Conservation (phyloP, 2,329 filamentous ascomycete species). For the Sporothrix euskadiensis region DNA sequence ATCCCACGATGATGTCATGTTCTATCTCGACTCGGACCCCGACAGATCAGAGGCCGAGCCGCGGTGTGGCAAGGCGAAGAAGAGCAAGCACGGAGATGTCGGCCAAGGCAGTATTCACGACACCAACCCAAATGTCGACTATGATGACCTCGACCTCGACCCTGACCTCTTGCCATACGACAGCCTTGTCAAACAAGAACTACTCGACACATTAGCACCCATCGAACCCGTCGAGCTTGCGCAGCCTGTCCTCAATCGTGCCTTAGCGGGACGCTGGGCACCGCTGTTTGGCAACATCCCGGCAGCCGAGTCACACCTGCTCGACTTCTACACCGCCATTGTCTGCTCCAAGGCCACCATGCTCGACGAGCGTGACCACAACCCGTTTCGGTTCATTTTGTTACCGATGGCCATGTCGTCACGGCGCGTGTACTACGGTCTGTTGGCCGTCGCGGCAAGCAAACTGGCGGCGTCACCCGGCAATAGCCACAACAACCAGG, state of each 20-base stretch:
- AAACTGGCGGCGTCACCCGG: constrained; percentile 1
- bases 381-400: constrained; percentile 20
- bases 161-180: neutral
- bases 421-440: constrained; percentile 1
- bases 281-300: constrained; percentile 21
- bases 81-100: neutral
- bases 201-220: neutral
- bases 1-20: constrained; percentile 14
- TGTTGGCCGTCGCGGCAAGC: constrained; percentile 22
- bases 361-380: constrained; percentile 24
- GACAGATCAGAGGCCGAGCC: neutral
- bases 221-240: neutral
- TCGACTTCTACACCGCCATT: constrained; percentile 21
- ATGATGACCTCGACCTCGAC: neutral
- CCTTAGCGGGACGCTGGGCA: neutral
- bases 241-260: neutral
- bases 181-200: neutral
- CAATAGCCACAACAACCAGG: neutral
- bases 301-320: constrained; percentile 11
- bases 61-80: neutral
- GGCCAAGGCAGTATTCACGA: neutral
- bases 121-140: neutral
- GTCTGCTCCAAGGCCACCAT: constrained; percentile 24
- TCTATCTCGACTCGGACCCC: constrained; percentile 4
- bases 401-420: constrained; percentile 20